Evolutionary conservation across 805 yeast genomes (phyloP).

Genomic region (Barnettozyma sucrosica): DNA sequence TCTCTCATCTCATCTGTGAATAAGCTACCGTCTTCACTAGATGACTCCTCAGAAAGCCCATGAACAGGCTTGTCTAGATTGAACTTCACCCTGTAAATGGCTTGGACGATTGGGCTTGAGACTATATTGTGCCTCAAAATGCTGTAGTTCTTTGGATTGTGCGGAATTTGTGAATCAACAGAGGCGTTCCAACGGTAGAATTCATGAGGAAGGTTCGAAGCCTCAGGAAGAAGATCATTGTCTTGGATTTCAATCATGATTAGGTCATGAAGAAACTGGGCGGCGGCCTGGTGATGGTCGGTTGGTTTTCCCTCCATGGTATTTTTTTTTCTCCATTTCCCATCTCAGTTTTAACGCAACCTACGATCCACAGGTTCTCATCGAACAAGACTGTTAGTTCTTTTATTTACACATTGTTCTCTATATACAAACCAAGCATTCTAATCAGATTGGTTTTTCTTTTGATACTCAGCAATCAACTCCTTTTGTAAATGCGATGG

Average conservation of each 20-base stretch:
- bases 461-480: slow-evolving; percentile 76
- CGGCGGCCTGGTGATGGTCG: no score
- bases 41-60: slow-evolving; percentile 14
- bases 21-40: slow-evolving; percentile 13
- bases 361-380: no score
- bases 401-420: no score
- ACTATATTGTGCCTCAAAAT: slow-evolving; percentile 34
- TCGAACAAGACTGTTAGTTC: no score
- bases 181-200: slow-evolving; percentile 11
- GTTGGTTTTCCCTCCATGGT: no score
- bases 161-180: neutral
- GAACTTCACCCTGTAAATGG: slow-evolving; percentile 28
- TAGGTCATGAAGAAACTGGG: neutral
- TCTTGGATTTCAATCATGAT: slow-evolving; percentile 6
- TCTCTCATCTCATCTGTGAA: slow-evolving; percentile 17
- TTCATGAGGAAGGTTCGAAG: neutral
- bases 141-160: slow-evolving; percentile 6
- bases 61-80: slow-evolving; percentile 15
- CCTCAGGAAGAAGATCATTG: neutral
- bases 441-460: slow-evolving; percentile 31
- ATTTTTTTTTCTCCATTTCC: neutral
- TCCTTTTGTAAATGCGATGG: slow-evolving; percentile 86
- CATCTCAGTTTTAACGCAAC: no score
- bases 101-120: slow-evolving; percentile 34
- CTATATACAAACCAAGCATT: slow-evolving; percentile 11